Base-by-base conservation (phyloP, 768 basidiomycete species). In the Amanita rubescens region DNA sequence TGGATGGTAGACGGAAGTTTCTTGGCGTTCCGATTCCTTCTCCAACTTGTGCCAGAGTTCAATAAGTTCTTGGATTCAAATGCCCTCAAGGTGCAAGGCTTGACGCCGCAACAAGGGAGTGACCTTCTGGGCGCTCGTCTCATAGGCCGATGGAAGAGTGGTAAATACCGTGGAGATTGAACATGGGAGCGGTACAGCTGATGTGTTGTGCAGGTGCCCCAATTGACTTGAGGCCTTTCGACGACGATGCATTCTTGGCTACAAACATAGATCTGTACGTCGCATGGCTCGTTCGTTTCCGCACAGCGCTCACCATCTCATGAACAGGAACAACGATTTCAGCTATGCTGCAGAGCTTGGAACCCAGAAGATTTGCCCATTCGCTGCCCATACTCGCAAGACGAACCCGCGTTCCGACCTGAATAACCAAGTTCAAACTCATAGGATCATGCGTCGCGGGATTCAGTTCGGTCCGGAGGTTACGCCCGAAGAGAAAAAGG, bases 121-220 rank as follows among this genome's bases (percentile, higher is more conserved):
- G 77, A 74, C 17, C 67, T 79, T n/a, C 67, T 76, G 15, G 78
- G 78, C 37, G 79, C 79, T 15, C 69, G 79, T 49, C 65, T 80
- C 56, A 67, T 80, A 20, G 80, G 80, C 11, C 67, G 80, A 17
- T 80, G 78, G 78, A 78, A 77, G 71, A 77, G 75, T 45, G 76
- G 77, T 75, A 60, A 38, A 71, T 60, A 30, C 34, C 8, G 27
- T 30, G 3, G 27, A 11, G 20, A 33, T 25, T 19, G 19, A 30
- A 17, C 25, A 11, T 9, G 19, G 5, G 15, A 20, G 20, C 55
- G 61, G 61, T 59, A 19, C 8, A 15, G 25, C n/a, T 24, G 24
- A 33, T 34, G 27, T 11, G 61, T 15, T 25, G 35, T 30, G 30
- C 20, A 73, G 73, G 74, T 56, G 71, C 78, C 10, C 79, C 79